Percentiles rank a stretch among this genome's conserved stretches.
phyloP scores from a whole-genome alignment of 1,284 basidiomycete species.

The Marasmius oreades region DNA sequence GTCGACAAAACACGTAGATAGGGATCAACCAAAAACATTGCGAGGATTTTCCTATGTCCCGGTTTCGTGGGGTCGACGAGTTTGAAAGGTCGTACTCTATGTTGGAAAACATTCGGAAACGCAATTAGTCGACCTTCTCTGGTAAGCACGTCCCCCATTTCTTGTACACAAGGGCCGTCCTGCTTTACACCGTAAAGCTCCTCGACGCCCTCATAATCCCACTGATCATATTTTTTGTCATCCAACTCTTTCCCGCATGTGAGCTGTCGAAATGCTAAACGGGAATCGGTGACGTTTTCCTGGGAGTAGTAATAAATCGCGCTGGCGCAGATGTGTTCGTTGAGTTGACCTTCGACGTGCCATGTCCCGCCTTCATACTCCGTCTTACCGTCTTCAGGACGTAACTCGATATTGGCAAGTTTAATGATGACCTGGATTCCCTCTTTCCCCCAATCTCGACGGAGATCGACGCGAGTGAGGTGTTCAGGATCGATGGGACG shows the following conservation, averaged over 20 bases:
- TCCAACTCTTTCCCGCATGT: background rate
- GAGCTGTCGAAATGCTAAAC: conserved; percentile 24
- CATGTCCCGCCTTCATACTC: conserved; percentile 33
- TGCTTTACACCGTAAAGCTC: background rate
- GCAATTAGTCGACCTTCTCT: conserved; percentile 17
- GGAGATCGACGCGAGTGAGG: background rate
- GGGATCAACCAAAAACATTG: conserved; percentile 49
- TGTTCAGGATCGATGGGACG: background rate
- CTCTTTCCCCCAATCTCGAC: background rate
- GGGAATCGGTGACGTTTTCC: conserved; percentile 29
- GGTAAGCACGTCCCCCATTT: background rate
- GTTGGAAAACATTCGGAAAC: conserved; percentile 46
- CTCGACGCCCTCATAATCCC: background rate
- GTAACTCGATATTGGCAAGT: conserved; percentile 44
- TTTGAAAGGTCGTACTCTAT: conserved; percentile 38
- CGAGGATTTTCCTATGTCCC: conserved; percentile 46
- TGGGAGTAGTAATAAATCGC: conserved; percentile 38
- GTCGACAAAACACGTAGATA: background rate
- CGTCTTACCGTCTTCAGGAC: conserved; percentile 34
- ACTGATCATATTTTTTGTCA: background rate
- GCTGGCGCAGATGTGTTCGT: conserved; percentile 45
- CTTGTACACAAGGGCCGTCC: background rate
- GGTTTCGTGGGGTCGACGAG: conserved; percentile 38
- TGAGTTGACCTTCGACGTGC: conserved; percentile 38
- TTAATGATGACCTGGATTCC: conserved; percentile 23